Conservation (phyloP, 1,284 basidiomycete species). For the Cutaneotrichosporon mucoides region DNA sequence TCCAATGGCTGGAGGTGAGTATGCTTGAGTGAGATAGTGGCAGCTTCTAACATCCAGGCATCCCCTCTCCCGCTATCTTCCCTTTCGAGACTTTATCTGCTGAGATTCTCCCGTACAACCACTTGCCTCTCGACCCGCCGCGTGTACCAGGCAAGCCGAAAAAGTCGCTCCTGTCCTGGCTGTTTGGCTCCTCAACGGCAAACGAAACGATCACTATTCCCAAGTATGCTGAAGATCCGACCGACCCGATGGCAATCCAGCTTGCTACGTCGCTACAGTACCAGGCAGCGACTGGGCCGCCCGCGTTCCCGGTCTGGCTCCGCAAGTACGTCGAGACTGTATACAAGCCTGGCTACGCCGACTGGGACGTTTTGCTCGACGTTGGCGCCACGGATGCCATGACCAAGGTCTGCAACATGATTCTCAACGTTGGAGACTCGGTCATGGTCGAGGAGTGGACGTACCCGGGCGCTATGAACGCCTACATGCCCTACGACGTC, state of each 20-base stretch:
- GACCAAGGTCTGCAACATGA: slow-evolving; percentile 52
- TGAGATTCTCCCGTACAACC: slow-evolving; percentile 32
- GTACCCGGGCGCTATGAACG: slow-evolving; percentile 49
- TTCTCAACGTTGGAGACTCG: slow-evolving; percentile 70
- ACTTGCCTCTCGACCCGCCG: slow-evolving; percentile 55
- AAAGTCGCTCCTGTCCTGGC: slow-evolving; percentile 55
- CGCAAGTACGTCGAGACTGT: slow-evolving; percentile 61
- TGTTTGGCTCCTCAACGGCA: slow-evolving; percentile 52
- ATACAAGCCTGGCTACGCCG: slow-evolving; percentile 64
- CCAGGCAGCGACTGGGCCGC: slow-evolving; percentile 50
- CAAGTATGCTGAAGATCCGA: slow-evolving; percentile 51
- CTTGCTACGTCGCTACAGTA: slow-evolving; percentile 70
- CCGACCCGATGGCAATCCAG: slow-evolving; percentile 54
- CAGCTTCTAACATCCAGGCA: slow-evolving; percentile 18
- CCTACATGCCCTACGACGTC: slow-evolving; percentile 38
- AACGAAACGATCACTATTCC: slow-evolving; percentile 56
- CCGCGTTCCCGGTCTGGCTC: slow-evolving; percentile 44
- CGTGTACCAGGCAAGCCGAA: slow-evolving; percentile 36
- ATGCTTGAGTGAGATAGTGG: background rate
- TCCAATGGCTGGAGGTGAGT: slow-evolving; percentile 14
- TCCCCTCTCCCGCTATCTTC: slow-evolving; percentile 50
- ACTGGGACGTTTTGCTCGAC: slow-evolving; percentile 62
- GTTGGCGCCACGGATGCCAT: slow-evolving; percentile 73
- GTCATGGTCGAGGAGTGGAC: slow-evolving; percentile 61
- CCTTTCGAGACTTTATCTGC: slow-evolving; percentile 50